Base-by-base conservation (phyloP, 768 basidiomycete genomes). In the Dioszegia crocea region DNA sequence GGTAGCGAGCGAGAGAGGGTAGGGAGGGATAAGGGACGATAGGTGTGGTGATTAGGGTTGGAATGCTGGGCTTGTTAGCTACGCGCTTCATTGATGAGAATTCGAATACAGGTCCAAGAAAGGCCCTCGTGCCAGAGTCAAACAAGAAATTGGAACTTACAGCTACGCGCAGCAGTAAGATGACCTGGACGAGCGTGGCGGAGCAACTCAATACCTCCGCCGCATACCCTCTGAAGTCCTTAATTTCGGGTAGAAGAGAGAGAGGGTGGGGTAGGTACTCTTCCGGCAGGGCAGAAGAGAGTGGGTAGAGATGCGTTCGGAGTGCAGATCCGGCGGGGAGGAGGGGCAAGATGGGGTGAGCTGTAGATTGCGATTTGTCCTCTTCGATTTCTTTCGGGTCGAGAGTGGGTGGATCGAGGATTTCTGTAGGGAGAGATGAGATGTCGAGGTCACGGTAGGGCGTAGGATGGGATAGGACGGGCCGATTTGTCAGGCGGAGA, bases 361-460 rank as follows among this genome's bases (percentile, higher is more conserved):
- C 38, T 3, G 60, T 21, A 39, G 36, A 19, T 41, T 23, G 10
- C 21, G 41, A 53, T 19, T 43, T 49, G 40, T 55, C 46, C 46
- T 26, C 33, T 36, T 84, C 8, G 83, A 83, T 27, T 80, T 73
- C 53, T 80, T 79, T 26, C 82, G 83, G 38, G 41, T 44, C 31
- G 80, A 79, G 38, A 11, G 59, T 56, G 21, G 60, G 55, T 6
- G 31, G 58, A 31, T 64, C 43, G 31, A 68, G 56, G 40, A 63
- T 51, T 27, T 60, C 62, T 10, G 82, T 73, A 14, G 86, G 82
- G 8, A 91, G 71, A 45, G 82, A 80, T 4, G 87, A 80, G 3
- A 88, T 87, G 74, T 93, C 92, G 62, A 90, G 82, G 65, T 92
- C 91, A 51, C 92, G 85, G 76, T 91, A 88, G 14, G 92, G 91